Conservation (phyloP, 2,329 filamentous ascomycete species). For the Trichoderma koningiopsis region DNA sequence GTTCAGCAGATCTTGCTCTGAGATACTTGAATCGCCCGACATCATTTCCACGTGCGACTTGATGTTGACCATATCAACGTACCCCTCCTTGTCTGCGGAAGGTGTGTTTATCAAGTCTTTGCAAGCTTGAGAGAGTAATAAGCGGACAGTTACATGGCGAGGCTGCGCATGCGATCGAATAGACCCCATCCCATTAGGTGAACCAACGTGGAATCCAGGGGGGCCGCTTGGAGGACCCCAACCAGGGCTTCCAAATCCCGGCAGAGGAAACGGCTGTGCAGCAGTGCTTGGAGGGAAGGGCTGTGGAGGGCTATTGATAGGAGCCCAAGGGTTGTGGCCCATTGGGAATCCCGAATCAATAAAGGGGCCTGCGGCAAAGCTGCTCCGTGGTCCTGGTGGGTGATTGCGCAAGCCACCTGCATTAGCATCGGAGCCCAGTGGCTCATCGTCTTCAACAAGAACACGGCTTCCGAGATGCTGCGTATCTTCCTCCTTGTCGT, state of each 20-base stretch:
- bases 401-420: slow-evolving; percentile 48
- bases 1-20: slow-evolving; percentile 71
- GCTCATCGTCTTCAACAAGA: slow-evolving; percentile 74
- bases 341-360: slow-evolving; percentile 46
- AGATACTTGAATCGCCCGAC: slow-evolving; percentile 38
- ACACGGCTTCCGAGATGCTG: slow-evolving; percentile 89
- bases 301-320: slow-evolving; percentile 37
- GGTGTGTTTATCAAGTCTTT: slow-evolving; percentile 55
- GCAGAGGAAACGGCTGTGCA: slow-evolving; percentile 47
- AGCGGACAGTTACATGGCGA: slow-evolving; percentile 68
- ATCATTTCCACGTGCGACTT: slow-evolving; percentile 67
- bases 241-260: slow-evolving; percentile 48
- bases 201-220: slow-evolving; percentile 40
- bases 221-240: slow-evolving; percentile 42
- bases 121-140: slow-evolving; percentile 78
- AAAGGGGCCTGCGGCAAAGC: slow-evolving; percentile 48
- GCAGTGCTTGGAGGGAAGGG: slow-evolving; percentile 45
- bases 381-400: slow-evolving; percentile 51
- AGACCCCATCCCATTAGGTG: slow-evolving; percentile 37
- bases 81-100: slow-evolving; percentile 58
- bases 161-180: slow-evolving; percentile 51
- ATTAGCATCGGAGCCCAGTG: slow-evolving; percentile 41
- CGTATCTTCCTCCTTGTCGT: slow-evolving; percentile 66
- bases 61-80: slow-evolving; percentile 68
- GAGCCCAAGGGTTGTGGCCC: slow-evolving; percentile 47